Conservation (phyloP, 768 basidiomycete genomes). For the Neoboletus magnificus region DNA sequence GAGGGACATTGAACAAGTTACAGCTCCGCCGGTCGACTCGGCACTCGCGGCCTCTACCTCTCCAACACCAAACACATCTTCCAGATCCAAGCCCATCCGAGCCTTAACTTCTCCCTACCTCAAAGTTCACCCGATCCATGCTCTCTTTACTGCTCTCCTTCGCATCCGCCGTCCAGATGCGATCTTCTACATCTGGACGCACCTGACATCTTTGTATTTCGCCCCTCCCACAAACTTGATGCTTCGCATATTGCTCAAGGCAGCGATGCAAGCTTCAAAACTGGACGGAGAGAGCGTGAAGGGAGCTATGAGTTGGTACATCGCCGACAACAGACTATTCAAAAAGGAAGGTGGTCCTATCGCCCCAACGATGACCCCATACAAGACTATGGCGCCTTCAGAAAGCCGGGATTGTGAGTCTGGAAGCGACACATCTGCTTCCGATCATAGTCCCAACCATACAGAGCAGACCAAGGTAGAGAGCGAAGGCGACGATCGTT, state of each 20-base stretch:
- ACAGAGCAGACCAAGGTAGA: background rate
- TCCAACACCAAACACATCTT: background rate
- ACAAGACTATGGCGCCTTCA: background rate
- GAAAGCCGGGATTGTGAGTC: background rate
- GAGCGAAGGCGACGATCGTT: background rate
- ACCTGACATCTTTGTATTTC: constrained; percentile 56
- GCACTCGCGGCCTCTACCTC: background rate
- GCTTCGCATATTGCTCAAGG: constrained; percentile 58
- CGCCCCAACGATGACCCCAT: constrained; percentile 3
- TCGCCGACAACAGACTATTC: constrained; percentile 19
- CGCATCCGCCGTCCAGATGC: constrained; percentile 56
- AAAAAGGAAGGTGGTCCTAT: constrained; percentile 15
- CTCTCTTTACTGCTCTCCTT: constrained; percentile 48
- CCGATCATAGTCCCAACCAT: background rate
- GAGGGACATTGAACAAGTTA: constrained; percentile 13
- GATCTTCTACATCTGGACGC: constrained; percentile 67
- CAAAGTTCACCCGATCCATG: constrained; percentile 35
- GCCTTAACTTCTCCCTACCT: constrained; percentile 9
- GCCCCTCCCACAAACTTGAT: constrained; percentile 52
- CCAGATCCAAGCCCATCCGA: background rate
- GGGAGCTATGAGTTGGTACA: constrained; percentile 39
- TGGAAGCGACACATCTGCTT: background rate
- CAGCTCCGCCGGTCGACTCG: background rate
- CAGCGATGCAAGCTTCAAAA: constrained; percentile 51
- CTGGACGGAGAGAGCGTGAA: constrained; percentile 51